A percentile compares a stretch with the other conserved stretches of the same genome.
phyloP scores from a whole-genome alignment of 1,139 yeast species.

The Tardiomyces digboiensis region DNA sequence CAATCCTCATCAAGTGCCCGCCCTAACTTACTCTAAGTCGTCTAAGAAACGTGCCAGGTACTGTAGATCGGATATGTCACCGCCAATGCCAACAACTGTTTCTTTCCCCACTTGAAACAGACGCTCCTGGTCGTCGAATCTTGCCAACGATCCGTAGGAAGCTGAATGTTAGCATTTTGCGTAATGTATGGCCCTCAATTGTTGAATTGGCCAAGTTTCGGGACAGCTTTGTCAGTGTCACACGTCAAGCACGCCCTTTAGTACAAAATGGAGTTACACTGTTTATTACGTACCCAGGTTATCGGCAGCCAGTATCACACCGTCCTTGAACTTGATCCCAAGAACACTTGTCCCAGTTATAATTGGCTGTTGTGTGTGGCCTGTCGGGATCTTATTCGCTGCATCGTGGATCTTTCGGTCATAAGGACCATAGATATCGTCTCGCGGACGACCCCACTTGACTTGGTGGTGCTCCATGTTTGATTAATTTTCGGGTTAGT shows the following conservation, averaged over 20 bases:
- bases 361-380: constrained; percentile 89
- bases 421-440: constrained; percentile 72
- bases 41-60: constrained; percentile 67
- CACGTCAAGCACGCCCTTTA: too few relatives aligned
- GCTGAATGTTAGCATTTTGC: too few relatives aligned
- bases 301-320: constrained; percentile 93
- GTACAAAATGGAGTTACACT: too few relatives aligned
- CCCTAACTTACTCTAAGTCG: constrained; percentile 44
- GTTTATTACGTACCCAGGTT: constrained; percentile 50
- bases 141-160: constrained; percentile 85
- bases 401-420: constrained; percentile 64
- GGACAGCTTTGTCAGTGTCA: too few relatives aligned
- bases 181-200: too few relatives aligned
- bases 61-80: constrained; percentile 93
- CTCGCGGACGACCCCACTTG: constrained; percentile 92
- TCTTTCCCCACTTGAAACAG: constrained; percentile 72
- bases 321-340: constrained; percentile 82
- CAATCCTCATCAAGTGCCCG: constrained; percentile 53
- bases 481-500: too few relatives aligned
- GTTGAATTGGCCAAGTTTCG: too few relatives aligned
- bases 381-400: constrained; percentile 46
- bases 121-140: constrained; percentile 81
- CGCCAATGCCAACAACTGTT: constrained; percentile 89
- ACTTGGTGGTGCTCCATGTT: constrained; percentile 91
- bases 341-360: constrained; percentile 96